These are phyloP conservation scores for Mollisiaceae sp. DNA, from an alignment of 2,329 filamentous ascomycete species.

Conservation along the genomic window DNA sequence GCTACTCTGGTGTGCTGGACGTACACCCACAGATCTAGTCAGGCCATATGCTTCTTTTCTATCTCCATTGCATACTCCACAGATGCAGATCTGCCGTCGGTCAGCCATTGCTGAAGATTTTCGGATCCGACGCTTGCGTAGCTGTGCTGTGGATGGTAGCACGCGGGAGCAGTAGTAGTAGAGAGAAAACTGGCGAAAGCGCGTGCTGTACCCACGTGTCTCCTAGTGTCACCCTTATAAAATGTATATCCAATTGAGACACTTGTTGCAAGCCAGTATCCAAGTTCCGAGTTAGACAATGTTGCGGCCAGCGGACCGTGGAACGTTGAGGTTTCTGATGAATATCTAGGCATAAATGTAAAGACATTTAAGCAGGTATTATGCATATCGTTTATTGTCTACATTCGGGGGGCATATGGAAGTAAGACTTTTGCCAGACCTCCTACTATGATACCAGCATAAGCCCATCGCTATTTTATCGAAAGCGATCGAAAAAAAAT, in stretches of 20 bases:
- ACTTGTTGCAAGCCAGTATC: background rate
- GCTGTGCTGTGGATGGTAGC: background rate
- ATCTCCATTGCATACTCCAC: background rate
- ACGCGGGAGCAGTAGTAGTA: background rate
- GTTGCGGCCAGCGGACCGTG: background rate
- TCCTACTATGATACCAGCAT: background rate
- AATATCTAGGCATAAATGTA: background rate
- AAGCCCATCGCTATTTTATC: background rate
- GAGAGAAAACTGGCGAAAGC: background rate
- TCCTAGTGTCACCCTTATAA: background rate
- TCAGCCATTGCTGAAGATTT: background rate
- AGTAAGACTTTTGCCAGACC: background rate
- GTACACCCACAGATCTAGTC: background rate
- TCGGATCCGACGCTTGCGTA: background rate
- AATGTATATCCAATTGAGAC: background rate
- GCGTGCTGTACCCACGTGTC: conserved; percentile 1
- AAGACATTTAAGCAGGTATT: background rate
- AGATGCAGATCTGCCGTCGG: background rate
- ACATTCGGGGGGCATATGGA: background rate
- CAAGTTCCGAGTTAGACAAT: background rate
- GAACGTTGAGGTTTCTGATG: background rate
- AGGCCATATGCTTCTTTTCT: background rate
- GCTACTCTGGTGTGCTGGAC: background rate
- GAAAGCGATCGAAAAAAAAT: background rate
- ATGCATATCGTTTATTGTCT: background rate